Evolutionary conservation across 805 yeast genomes (phyloP).

Genomic region (Hyphopichia homilentoma): DNA sequence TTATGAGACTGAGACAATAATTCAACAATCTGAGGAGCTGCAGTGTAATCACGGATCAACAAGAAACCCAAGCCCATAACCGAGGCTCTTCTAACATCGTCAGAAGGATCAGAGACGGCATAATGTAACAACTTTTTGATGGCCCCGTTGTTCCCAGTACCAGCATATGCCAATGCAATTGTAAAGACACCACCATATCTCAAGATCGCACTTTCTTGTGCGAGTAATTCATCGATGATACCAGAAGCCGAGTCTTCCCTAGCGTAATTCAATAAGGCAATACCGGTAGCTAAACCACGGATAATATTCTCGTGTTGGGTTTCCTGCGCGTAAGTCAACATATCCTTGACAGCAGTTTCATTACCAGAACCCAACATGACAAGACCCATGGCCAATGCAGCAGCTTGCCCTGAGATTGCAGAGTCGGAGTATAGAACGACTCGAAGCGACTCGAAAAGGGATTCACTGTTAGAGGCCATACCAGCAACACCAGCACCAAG

Average conservation of each 20-base stretch:
- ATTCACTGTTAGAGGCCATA: conserved; percentile 79
- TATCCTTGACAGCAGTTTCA: conserved; percentile 63
- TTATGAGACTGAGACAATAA: conserved; percentile 90
- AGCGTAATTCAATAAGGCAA: conserved; percentile 83
- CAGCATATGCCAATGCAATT: conserved; percentile 93
- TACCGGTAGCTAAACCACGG: conserved; percentile 87
- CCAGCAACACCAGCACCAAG: conserved; percentile 96
- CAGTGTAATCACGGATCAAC: conserved; percentile 82
- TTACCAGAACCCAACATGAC: conserved; percentile 91
- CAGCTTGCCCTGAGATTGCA: conserved; percentile 94
- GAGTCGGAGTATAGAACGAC: conserved; percentile 84
- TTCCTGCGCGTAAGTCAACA: conserved; percentile 88
- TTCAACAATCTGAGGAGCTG: conserved; percentile 94
- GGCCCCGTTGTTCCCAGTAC: conserved; percentile 88
- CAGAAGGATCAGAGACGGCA: conserved; percentile 95
- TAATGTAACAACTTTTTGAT: conserved; percentile 81
- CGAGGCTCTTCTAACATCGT: conserved; percentile 95
- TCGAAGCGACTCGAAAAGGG: conserved; percentile 76
- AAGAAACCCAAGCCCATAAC: conserved; percentile 90
- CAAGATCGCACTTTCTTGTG: conserved; percentile 74
- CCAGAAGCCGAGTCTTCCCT: conserved; percentile 77
- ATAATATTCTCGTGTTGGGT: conserved; percentile 95
- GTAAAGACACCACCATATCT: conserved; percentile 97
- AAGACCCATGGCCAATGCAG: conserved; percentile 93
- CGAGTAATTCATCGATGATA: conserved; percentile 60